Conservation (phyloP, 2,329 filamentous ascomycete genomes). For the Lachnum nothofagi region DNA sequence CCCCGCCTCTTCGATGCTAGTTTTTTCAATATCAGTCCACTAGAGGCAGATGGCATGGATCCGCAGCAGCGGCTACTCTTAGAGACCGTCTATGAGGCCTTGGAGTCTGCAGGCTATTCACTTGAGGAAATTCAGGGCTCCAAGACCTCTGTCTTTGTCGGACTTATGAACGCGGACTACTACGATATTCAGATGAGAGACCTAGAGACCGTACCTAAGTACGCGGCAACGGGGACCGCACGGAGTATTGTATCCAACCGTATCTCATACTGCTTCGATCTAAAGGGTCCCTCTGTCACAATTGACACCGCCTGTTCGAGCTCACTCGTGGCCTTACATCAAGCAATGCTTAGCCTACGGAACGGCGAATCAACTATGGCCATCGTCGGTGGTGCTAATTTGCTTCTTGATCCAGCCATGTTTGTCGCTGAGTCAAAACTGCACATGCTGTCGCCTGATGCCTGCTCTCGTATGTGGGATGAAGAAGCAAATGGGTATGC, state of each 20-base stretch:
- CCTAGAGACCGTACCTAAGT: conserved; percentile 32
- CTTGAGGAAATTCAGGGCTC: conserved; percentile 19
- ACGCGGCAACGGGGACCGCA: conserved; percentile 32
- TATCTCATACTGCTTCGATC: conserved; percentile 36
- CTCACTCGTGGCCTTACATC: conserved; percentile 33
- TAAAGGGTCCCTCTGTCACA: conserved; percentile 29
- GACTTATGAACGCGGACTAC: conserved; percentile 28
- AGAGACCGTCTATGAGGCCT: conserved; percentile 25
- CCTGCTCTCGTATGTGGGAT: conserved; percentile 37
- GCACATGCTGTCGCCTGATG: conserved; percentile 30
- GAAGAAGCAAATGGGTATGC: conserved; percentile 20
- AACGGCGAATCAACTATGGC: conserved; percentile 20
- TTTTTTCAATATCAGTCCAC: conserved; percentile 25
- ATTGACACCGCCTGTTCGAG: conserved; percentile 39
- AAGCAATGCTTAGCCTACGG: conserved; percentile 15
- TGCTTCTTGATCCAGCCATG: conserved; percentile 7
- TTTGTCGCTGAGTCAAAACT: conserved; percentile 32
- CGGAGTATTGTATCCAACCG: conserved; percentile 36
- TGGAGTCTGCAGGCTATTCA: conserved; percentile 21
- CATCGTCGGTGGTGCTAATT: conserved; percentile 16
- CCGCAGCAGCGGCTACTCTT: conserved; percentile 20
- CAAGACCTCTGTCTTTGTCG: conserved; percentile 30
- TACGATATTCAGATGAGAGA: conserved; percentile 30
- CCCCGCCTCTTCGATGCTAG: conserved; percentile 35
- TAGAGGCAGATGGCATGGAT: conserved; percentile 17